Conservation (phyloP, 2,329 filamentous ascomycete genomes). For the Pyrenochaeta sp. region DNA sequence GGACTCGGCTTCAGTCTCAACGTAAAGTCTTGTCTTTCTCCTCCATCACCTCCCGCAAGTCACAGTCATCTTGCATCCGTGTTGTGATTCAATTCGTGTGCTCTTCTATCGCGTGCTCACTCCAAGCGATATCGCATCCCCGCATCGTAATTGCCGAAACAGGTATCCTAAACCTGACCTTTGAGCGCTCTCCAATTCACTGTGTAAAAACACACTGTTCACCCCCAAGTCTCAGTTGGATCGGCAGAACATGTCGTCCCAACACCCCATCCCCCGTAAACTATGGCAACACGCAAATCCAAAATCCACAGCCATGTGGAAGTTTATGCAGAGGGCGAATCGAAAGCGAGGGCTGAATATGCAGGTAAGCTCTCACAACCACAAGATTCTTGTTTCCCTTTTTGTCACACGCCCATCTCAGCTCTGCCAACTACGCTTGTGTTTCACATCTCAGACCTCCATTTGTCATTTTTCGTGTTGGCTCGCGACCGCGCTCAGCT, state of each 20-base stretch:
- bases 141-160: not conserved
- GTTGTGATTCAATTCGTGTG: not conserved
- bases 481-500: not conserved
- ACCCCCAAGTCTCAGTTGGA: not conserved
- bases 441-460: not conserved
- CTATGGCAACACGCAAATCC: constrained; percentile 58
- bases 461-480: too few relatives aligned
- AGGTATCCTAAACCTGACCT: too few relatives aligned
- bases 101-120: not conserved
- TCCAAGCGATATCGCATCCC: not conserved
- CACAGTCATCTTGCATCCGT: too few relatives aligned
- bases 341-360: constrained; percentile 64
- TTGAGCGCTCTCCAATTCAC: too few relatives aligned
- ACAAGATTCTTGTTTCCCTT: not conserved
- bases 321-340: constrained; percentile 67
- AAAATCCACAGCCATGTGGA: constrained; percentile 54
- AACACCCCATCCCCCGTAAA: constrained; percentile 50
- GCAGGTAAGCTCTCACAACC: constrained; percentile 57
- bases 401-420: not conserved
- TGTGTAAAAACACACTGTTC: too few relatives aligned
- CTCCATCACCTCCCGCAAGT: too few relatives aligned
- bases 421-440: not conserved
- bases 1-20: not conserved
- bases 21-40: not conserved
- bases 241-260: constrained; percentile 2